These are phyloP conservation scores for Murraya koenigii DNA, from an alignment of 345 rosid genomes.

Conservation along the genomic window DNA sequence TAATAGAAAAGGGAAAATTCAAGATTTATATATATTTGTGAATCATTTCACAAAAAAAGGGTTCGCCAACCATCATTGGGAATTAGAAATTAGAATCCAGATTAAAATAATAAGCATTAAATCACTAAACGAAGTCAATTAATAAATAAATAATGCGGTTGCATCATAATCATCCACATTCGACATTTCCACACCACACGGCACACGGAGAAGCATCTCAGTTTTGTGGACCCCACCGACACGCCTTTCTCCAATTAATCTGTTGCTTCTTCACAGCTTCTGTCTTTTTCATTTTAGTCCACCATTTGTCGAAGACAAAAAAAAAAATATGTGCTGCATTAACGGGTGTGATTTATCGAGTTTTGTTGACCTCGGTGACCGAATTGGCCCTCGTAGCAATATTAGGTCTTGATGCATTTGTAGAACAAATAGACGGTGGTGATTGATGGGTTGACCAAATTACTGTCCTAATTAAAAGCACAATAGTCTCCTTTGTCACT, in stretches of 20 bases:
- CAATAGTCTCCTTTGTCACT: not conserved
- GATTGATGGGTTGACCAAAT: slow-evolving; percentile 29
- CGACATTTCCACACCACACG: not conserved
- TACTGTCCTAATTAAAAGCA: slow-evolving; percentile 6
- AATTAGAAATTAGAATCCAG: no score
- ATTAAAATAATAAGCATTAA: not conserved
- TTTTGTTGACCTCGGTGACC: no score
- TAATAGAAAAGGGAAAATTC: no score
- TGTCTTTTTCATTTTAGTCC: not conserved
- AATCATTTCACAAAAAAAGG: no score
- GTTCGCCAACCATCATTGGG: no score
- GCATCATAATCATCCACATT: not conserved
- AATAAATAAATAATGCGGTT: not conserved
- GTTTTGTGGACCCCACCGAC: slow-evolving; percentile 19
- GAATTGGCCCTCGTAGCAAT: not conserved
- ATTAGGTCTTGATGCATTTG: not conserved
- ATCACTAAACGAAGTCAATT: not conserved
- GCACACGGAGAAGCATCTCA: slow-evolving; percentile 16
- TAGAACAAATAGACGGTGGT: slow-evolving; percentile 10
- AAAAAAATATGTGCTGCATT: not conserved
- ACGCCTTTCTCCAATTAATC: not conserved
- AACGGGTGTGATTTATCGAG: slow-evolving; percentile 16
- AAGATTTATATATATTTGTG: no score
- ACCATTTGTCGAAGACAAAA: no score
- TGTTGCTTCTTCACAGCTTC: not conserved